phyloP scores from a whole-genome alignment of 2,329 filamentous ascomycete species.

The Trichoderma asperellum region DNA sequence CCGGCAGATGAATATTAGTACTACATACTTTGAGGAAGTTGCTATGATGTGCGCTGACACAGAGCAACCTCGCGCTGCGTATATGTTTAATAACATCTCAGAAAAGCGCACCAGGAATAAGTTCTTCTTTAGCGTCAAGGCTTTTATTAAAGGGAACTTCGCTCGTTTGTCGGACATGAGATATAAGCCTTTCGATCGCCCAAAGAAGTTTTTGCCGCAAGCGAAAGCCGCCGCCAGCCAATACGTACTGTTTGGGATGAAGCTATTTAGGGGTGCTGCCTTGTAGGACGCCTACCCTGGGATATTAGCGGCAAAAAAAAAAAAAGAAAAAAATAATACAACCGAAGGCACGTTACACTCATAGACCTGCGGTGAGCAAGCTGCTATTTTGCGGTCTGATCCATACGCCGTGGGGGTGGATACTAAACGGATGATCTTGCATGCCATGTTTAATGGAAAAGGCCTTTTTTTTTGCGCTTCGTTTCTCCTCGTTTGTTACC shows the following conservation, averaged over 20 bases:
- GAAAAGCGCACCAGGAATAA: background rate
- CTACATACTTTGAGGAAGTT: background rate
- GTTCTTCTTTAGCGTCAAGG: background rate
- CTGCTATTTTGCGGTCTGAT: background rate
- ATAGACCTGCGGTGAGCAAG: background rate
- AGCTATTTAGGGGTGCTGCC: background rate
- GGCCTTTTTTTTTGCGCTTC: background rate
- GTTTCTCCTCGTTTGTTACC: background rate
- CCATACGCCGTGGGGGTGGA: background rate
- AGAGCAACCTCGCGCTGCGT: background rate
- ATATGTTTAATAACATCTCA: background rate
- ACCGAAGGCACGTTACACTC: slow-evolving; percentile 21
- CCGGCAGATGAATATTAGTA: slow-evolving; percentile 17
- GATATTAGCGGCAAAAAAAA: background rate
- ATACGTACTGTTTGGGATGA: background rate
- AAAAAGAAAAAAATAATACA: background rate
- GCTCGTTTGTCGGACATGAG: slow-evolving; percentile 16
- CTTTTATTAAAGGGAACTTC: background rate
- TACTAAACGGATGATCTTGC: background rate
- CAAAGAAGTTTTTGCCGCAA: background rate
- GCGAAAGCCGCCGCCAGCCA: background rate
- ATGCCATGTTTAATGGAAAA: background rate
- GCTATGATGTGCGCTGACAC: background rate
- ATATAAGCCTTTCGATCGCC: background rate
- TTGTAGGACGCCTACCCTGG: background rate